phyloP scores from a whole-genome alignment of 1,139 yeast genomes.

The Sugiyamaella neomexicana region DNA sequence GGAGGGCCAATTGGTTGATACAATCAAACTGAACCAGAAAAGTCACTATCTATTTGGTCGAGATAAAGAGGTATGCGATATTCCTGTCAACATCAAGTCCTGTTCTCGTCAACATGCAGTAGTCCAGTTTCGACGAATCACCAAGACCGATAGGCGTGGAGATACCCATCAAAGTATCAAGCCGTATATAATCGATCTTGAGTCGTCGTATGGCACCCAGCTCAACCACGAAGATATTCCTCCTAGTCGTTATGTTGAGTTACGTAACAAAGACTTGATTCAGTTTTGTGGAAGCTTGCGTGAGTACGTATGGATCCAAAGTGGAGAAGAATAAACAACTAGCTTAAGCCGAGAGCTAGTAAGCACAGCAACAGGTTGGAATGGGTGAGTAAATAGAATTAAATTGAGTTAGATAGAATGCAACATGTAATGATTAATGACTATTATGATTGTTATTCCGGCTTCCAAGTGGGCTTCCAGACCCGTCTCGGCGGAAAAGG shows the following conservation, averaged over 20 bases:
- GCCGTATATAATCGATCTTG: conserved; percentile 54
- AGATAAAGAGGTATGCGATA: conserved; percentile 47
- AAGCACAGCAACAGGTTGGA: too few species aligned
- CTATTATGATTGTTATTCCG: conserved; percentile 13
- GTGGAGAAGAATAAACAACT: neutral
- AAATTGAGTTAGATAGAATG: neutral
- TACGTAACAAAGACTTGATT: conserved; percentile 50
- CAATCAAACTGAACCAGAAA: conserved; percentile 38
- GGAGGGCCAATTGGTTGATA: conserved; percentile 35
- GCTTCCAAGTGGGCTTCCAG: conserved; percentile 22
- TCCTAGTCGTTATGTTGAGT: conserved; percentile 49
- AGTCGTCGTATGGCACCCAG: conserved; percentile 55
- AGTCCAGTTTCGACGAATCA: conserved; percentile 47
- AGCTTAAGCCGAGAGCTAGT: neutral
- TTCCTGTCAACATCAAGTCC: conserved; percentile 46
- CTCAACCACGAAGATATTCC: conserved; percentile 52
- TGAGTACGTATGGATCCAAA: conserved; percentile 15
- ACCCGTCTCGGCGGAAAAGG: conserved; percentile 52
- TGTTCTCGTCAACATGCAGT: conserved; percentile 60
- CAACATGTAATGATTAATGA: conserved; percentile 4
- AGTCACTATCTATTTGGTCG: conserved; percentile 50
- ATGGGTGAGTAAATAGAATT: neutral
- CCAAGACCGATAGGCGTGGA: conserved; percentile 30
- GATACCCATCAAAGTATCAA: conserved; percentile 28
- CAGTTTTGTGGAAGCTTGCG: conserved; percentile 44